Evolutionary conservation across 495 filamentous ascomycete species (phyloP).

Genomic region (Lasiosphaeris hirsuta): DNA sequence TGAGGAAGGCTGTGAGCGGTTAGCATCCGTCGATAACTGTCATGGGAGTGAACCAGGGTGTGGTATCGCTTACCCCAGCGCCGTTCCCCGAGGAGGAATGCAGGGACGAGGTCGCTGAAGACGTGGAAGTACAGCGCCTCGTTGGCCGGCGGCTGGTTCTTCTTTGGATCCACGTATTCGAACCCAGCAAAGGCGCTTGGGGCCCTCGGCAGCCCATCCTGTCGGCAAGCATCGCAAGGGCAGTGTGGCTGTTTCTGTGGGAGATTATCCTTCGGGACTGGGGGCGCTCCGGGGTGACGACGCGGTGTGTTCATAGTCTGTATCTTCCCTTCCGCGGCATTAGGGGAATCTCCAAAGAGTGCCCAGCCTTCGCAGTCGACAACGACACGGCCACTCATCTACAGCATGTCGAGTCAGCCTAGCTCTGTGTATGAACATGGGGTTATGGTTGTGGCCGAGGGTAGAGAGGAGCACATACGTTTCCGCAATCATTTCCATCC

Average conservation of each 20-base stretch:
- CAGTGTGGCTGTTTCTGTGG: constrained; percentile 33
- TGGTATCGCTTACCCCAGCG: constrained; percentile 30
- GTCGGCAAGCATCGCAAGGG: constrained; percentile 27
- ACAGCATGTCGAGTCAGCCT: constrained; percentile 5
- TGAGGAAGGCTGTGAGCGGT: constrained; percentile 9
- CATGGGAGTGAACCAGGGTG: not conserved
- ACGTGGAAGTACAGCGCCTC: constrained; percentile 32
- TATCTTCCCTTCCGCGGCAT: not conserved
- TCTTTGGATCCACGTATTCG: constrained; percentile 33
- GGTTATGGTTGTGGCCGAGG: not conserved
- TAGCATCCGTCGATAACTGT: not conserved
- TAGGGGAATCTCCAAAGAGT: constrained; percentile 13
- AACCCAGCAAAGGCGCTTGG: constrained; percentile 31
- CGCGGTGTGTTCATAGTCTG: not conserved
- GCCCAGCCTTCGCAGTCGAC: constrained; percentile 36
- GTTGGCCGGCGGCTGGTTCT: constrained; percentile 24
- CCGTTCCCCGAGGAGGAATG: constrained; percentile 37
- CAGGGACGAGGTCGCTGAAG: constrained; percentile 32
- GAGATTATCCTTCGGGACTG: constrained; percentile 23
- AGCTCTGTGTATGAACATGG: not conserved
- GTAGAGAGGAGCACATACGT: constrained; percentile 1
- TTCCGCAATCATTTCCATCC: constrained; percentile 4
- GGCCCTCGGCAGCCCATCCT: constrained; percentile 1
- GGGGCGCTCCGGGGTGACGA: not conserved
- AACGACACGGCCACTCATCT: constrained; percentile 37